Base-by-base conservation (phyloP, 164 flowering plant species). In the Tetracentron sinense region DNA sequence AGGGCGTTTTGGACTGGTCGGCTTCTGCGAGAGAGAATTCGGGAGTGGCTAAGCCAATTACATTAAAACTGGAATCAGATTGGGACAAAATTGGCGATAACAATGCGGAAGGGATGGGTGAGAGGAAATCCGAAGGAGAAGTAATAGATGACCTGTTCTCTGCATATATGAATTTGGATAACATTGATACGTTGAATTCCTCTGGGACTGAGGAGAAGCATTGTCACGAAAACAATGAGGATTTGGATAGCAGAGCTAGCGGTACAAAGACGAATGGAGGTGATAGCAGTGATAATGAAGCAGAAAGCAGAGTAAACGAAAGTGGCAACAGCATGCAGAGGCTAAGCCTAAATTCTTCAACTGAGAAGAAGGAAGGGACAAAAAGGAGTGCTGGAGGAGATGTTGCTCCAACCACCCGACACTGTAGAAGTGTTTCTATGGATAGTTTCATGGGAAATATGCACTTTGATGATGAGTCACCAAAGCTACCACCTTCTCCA, bases 221-320 rank as follows among this genome's bases (percentile, higher is more conserved):
- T 62, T 70, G 74, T 42, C 69, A 47, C 7, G 84, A 82, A 53
- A 80, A 58, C 29, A 75, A 62, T 3, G 88, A 82, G 46, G 92
- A 87, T 74, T 72, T 85, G 78, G 94, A 88, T 54, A 90, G 96
- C 61, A 72, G 86, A 69, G 88, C 87, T 0, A 92, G 98, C 58
- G 91, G 88, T 15, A 71, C 95, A 15, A 89, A 88, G 82, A 88
- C 87, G n/a, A 88, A 82, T 61, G 92, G 92, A 17, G 79, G 79
- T 22, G 93, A 89, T 35, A 88, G 89, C 72, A 91, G 99, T 63
- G 97, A 89, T 42, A 88, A 88, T 65, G 99, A 94, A 76, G 90
- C 87, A 0, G 92, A 89, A 64, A 90, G 94, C 74, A 84, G 96
- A 61, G 77, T 81, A 19, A 83, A 84, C 69, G 96, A 83, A 65